Evolutionary conservation across 352 stramenopile species (phyloP), one percentile per base, ranked within the genome.

Genomic region (Blastocystis hominis): DNA sequence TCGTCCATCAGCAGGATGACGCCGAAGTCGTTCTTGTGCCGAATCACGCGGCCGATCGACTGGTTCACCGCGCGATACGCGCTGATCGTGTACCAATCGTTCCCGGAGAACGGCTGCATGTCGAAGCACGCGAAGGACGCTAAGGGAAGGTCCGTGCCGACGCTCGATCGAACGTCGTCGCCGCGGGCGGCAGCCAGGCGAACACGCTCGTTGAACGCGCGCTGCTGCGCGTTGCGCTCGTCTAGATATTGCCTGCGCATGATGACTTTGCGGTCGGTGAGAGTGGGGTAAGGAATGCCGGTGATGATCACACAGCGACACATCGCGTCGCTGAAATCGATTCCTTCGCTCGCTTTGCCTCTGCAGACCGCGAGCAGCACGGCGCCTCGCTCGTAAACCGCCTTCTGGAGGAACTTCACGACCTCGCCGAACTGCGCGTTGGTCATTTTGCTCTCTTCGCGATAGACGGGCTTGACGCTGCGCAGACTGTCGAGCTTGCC

Each of bases 241-340:
- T 91, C 89, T 53, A 92, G 86, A 76, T 90, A 91, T 44, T 90
- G 61, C 17, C 84, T 84, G 66, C 98, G 99, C 70, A 98, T 89
- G 68, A 97, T 92, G 40, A 99, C 97, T 89, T 97, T 98, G 1
- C 95, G 94, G 90, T 99, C 96, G 90, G 96, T 95, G 4, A 94
- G 95, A 0, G 96, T 95, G 0, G 97, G 93, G 91, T 98, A 99
- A 13, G 97, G 97, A 10, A 99, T 91, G 6, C 97, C 97, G n/a
- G 96, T 98, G 76, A 99, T 98, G 53, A 99, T 92, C 3, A 99
- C 97, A 6, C 94, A 94, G 80, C 97, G 93, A 42, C 95, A 97
- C 91, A 97, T 97, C 56, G 98, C 91, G 90, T 99, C 97, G 1
- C 93, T 94, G 90, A 99, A 99, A 89, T 99, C 96, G 70, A 98